Evolutionary conservation across 768 basidiomycete species (phyloP), one percentile per base, ranked within the genome.

Genomic region (Amanita muscaria): DNA sequence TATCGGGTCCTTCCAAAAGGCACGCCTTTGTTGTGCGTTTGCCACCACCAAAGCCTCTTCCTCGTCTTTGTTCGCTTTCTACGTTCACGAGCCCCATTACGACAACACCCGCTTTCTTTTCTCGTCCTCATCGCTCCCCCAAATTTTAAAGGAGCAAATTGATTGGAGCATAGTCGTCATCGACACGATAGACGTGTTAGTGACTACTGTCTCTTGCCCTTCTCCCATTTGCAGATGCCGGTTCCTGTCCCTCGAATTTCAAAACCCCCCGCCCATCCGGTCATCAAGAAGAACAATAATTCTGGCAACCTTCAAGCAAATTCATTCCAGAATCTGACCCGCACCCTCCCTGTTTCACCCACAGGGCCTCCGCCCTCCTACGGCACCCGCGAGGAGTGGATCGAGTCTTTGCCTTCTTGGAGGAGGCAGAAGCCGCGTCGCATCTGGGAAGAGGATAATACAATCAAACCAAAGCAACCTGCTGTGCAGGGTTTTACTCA

Each of bases 21-120:
- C 84, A 76, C 86, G 86, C 86, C 86, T 89, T 88, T 73, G 82
- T 72, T 88, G 86, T 73, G 86, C 86, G 86, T 89, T 72, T 70
- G 84, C 84, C 86, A 79, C 49, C 31, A 51, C 49, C 41, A 59
- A 52, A 54, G 49, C 47, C 53, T 50, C 49, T 47, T 55, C 45
- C 73, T 77, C 76, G 49, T 48, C 54, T 44, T 43, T 50, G 49
- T 58, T 47, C 30, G 22, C 54, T 59, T 59, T 62, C 42, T 54
- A 59, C 57, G 57, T 70, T 86, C 60, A 86, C 85, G 85, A 88
- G 74, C 57, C 66, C 60, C 64, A 56, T 77, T 72, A 88, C 86
- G 84, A 87, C 78, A 65, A 57, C n/a, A n/a, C n/a, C 56, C 59
- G 54, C 56, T 63, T 63, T 57, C 56, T 62, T 49, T 51, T 61